Conservation (phyloP, 2,329 filamentous ascomycete genomes). For the Xylariaceae sp. region DNA sequence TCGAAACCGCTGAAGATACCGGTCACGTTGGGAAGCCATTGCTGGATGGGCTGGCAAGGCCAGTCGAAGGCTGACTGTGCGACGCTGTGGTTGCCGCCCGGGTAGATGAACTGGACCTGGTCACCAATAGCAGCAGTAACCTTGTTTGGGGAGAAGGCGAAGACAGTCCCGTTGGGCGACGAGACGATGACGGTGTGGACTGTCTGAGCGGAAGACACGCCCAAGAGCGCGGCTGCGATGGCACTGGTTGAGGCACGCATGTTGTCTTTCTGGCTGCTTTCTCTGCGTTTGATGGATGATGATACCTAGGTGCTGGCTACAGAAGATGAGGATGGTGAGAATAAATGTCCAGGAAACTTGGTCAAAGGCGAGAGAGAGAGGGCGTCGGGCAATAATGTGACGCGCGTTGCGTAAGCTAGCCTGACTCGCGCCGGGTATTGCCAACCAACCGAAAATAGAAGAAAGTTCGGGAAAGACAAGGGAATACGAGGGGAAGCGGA, state of each 20-base stretch:
- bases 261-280: conserved; percentile 34
- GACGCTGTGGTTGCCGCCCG: conserved; percentile 69
- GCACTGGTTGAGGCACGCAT: conserved; percentile 51
- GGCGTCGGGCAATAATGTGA: neutral
- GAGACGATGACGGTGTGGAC: conserved; percentile 66
- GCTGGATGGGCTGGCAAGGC: conserved; percentile 61
- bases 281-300: conserved; percentile 13
- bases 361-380: conserved; percentile 29
- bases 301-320: too few relatives aligned
- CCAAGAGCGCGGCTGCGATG: conserved; percentile 43
- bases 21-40: conserved; percentile 44
- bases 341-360: conserved; percentile 22
- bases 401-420: neutral
- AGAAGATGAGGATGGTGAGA: conserved; percentile 2
- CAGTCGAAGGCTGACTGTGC: conserved; percentile 71
- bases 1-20: conserved; percentile 66
- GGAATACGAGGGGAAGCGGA: conserved; percentile 4
- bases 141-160: conserved; percentile 60
- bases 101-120: conserved; percentile 65
- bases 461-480: conserved; percentile 14
- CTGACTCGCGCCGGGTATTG: conserved; percentile 43
- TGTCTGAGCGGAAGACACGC: conserved; percentile 37
- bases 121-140: conserved; percentile 60
- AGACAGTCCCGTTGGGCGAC: conserved; percentile 48
- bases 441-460: conserved; percentile 40